Conservation (phyloP, 768 basidiomycete genomes). For the Russula foetens region DNA sequence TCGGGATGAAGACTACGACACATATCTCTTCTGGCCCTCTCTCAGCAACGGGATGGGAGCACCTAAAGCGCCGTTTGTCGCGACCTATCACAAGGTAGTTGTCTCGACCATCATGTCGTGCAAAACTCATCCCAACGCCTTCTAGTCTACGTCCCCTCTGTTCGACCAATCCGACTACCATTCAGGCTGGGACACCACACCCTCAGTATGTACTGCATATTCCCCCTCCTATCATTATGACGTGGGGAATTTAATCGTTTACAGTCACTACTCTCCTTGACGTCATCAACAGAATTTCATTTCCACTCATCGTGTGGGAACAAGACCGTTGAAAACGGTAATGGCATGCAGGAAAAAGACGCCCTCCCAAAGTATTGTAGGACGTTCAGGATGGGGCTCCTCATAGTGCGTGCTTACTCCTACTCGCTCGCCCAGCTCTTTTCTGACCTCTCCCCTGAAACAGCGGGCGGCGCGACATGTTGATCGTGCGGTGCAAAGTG, state of each 20-base stretch:
- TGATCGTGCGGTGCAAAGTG: conserved; percentile 9
- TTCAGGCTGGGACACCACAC: conserved; percentile 3
- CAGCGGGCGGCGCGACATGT: conserved; percentile 8
- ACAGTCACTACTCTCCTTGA: conserved; percentile 2
- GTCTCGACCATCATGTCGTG: not conserved
- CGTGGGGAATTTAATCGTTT: not conserved
- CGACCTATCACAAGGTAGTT: not conserved
- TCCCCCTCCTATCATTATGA: not conserved
- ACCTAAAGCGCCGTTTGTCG: not conserved
- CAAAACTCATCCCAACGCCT: not conserved
- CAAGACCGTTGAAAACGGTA: not conserved
- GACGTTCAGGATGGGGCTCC: conserved; percentile 16
- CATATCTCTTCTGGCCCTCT: conserved; percentile 17
- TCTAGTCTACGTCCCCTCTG: not conserved
- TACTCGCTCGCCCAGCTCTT: not conserved
- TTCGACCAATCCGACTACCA: not conserved
- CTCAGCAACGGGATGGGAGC: not conserved
- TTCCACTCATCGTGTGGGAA: not conserved
- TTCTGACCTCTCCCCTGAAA: not conserved
- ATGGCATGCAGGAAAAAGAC: not conserved
- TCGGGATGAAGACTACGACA: conserved; percentile 17
- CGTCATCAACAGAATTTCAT: not conserved
- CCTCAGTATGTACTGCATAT: not conserved
- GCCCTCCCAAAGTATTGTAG: conserved; percentile 3
- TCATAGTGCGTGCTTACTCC: not conserved